These are phyloP conservation scores for Gautieria morchelliformis DNA, from an alignment of 768 basidiomycete species.

Conservation along the genomic window DNA sequence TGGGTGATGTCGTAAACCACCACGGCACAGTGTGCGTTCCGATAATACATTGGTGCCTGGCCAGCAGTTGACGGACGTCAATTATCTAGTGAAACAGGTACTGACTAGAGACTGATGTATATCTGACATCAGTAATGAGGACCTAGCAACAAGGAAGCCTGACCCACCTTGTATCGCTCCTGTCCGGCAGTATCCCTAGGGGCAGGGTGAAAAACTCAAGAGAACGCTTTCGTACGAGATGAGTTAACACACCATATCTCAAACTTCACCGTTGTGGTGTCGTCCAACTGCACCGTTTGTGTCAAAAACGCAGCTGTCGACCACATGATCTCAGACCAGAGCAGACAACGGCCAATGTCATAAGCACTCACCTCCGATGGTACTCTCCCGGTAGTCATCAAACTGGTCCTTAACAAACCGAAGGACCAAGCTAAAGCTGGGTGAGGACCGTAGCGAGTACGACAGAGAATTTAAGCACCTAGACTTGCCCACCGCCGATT, in stretches of 20 bases:
- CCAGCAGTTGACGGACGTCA: neutral
- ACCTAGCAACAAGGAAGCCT: neutral
- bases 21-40: conserved; percentile 88
- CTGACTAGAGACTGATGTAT: conserved; percentile 36
- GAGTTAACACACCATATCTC: conserved; percentile 74
- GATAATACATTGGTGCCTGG: conserved; percentile 93
- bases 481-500: conserved; percentile 96
- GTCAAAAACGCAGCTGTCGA: conserved; percentile 87
- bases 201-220: conserved; percentile 3
- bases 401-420: conserved; percentile 96
- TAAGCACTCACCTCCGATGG: conserved; percentile 64
- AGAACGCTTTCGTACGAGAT: conserved; percentile 1
- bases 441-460: neutral
- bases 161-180: conserved; percentile 80
- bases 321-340: conserved; percentile 16
- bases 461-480: conserved; percentile 39
- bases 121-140: conserved; percentile 1
- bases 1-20: conserved; percentile 97
- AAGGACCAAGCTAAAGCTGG: conserved; percentile 66
- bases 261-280: conserved; percentile 90
- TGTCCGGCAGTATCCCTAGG: conserved; percentile 91
- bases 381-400: conserved; percentile 91
- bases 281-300: conserved; percentile 89
- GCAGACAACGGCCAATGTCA: conserved; percentile 5
- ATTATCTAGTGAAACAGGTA: conserved; percentile 2